Base-by-base conservation (phyloP, 1,139 yeast species). In the Yamadazyma taylorii region DNA sequence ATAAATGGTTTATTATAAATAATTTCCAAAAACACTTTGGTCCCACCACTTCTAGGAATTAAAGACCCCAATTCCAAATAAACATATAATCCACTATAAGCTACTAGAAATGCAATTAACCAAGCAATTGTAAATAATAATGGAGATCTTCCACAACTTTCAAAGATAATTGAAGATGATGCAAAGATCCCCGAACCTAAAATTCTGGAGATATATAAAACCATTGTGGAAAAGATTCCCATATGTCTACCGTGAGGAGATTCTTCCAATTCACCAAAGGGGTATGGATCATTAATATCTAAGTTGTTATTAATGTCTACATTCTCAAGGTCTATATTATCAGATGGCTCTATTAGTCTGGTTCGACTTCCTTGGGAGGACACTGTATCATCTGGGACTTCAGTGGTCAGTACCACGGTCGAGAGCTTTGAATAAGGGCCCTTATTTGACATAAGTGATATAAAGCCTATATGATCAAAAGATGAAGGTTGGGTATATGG, bases 171-270 rank as follows among this genome's bases (percentile, higher is more conserved):
- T 13, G 85, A 74, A 0, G 90, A 82, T 1, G 82, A 78, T 12
- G 88, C 82, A 60, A 84, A 81, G 13, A 84, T 83, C 0, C 92
- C 92, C 1, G 88, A 79, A 0, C 92, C 92, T n/a, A 84, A 66
- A 30, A 84, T 83, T 42, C 89, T 63, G 17, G 86, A 78, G 3
- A 84, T 71, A 48, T 81, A 80, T 40, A 82, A 47, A 15, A 81
- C 72, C 34, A 81, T 69, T 0, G 86, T 81, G 5, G 88, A 79
- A 48, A 74, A 81, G 2, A 81, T 55, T 0, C 90, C 90, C 42
- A 84, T 56, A 56, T 84, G 89, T 24, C 92, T 64, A 1, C 92
- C 90, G 46, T 81, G 88, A 0, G 90, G 90, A 1, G 81, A 71
- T 22, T 82, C 88, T 41, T 70, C 75, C 17, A 65, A 53, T 28